These are phyloP conservation scores for Orbilia oligospora DNA, from an alignment of 2,329 filamentous ascomycete species.

Conservation along the genomic window DNA sequence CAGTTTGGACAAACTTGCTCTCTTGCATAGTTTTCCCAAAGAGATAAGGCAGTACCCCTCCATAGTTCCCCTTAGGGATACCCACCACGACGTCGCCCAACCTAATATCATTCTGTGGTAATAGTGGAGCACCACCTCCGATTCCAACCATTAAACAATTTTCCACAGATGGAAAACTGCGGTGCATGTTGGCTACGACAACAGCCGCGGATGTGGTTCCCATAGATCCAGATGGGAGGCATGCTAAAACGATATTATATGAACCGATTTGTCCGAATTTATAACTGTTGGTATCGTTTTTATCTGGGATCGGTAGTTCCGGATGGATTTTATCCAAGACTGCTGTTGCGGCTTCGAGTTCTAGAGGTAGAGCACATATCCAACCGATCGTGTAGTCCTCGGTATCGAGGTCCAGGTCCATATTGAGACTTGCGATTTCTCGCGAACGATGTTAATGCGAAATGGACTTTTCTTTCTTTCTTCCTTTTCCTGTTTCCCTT, in stretches of 20 bases:
- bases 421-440: not conserved
- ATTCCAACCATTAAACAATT: conserved; percentile 29
- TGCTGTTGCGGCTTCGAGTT: conserved; percentile 55
- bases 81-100: conserved; percentile 29
- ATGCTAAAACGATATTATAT: conserved; percentile 18
- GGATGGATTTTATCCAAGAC: conserved; percentile 52
- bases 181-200: not conserved
- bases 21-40: conserved; percentile 13
- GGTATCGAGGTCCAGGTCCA: not conserved
- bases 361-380: conserved; percentile 41
- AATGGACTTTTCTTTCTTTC: too few relatives aligned
- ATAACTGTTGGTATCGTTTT: conserved; percentile 8
- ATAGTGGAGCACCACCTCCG: conserved; percentile 10
- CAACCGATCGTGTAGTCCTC: conserved; percentile 50
- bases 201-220: conserved; percentile 12
- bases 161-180: conserved; percentile 12
- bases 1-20: conserved; percentile 1
- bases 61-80: not conserved
- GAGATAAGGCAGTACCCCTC: conserved; percentile 3
- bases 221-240: not conserved
- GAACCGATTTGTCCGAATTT: conserved; percentile 13
- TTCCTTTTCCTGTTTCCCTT: too few relatives aligned
- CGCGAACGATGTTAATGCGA: too few relatives aligned
- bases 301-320: not conserved
- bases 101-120: conserved; percentile 1